Conservation (phyloP, 305 asterid genomes). For the Solanum chacoense region DNA sequence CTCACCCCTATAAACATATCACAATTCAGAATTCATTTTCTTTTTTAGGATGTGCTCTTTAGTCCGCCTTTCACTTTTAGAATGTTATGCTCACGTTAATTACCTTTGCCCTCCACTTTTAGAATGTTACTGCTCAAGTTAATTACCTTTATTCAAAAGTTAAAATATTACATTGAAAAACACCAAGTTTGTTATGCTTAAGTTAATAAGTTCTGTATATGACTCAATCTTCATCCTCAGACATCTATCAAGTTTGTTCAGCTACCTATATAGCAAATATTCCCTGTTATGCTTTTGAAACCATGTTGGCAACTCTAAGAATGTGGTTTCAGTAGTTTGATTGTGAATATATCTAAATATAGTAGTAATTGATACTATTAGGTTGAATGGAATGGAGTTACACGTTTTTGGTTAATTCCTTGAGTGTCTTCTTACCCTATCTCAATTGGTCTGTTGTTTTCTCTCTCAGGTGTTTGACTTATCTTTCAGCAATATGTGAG, state of each 20-base stretch:
- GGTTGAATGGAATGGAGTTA: not conserved
- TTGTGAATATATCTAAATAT: not conserved
- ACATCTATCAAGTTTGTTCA: not conserved
- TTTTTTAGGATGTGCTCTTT: not conserved
- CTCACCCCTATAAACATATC: too few relatives aligned
- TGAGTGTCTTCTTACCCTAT: not conserved
- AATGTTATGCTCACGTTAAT: not conserved
- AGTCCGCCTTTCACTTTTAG: not conserved
- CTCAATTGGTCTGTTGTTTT: not conserved
- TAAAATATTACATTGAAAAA: not conserved
- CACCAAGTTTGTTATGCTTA: not conserved
- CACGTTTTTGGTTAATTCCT: not conserved
- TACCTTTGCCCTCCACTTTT: not conserved
- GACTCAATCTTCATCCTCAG: not conserved
- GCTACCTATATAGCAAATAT: not conserved
- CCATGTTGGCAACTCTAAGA: not conserved
- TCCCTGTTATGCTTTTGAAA: not conserved
- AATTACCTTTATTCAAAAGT: not conserved
- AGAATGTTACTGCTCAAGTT: not conserved
- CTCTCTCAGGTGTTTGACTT: slow-evolving; percentile 60
- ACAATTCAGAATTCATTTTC: not conserved
- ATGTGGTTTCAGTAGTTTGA: not conserved
- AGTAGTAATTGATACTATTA: not conserved
- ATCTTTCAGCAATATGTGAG: slow-evolving; percentile 36
- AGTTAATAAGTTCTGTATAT: not conserved